Evolutionary conservation across 2,329 filamentous ascomycete species (phyloP), one percentile per base, ranked within the genome.

Genomic region (Scedosporium boydii): DNA sequence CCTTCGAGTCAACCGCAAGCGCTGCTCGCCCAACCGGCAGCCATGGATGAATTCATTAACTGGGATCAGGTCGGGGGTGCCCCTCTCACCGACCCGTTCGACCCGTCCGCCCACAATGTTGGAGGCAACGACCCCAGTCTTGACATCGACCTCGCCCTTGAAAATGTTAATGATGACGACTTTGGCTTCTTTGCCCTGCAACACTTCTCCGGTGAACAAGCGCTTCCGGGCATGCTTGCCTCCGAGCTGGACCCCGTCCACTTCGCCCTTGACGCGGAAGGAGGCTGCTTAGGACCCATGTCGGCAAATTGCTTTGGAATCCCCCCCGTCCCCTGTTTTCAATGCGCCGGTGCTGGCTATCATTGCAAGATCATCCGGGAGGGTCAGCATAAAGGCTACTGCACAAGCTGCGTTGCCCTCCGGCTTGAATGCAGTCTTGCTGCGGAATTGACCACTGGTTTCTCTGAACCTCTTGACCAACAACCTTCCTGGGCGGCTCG

Each of bases 21-120:
- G 56, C 56, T n/a, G 16, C 42, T 48, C 56, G 34, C 16, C 46
- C 56, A 59, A 46, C 63, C 63, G 29, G 21, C 42, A 18, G 48
- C 51, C 23, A 76, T 82, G 77, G 84, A 87, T 62, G 81, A 87
- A 65, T 85, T 88, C 70, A 82, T 89, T 71, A 78, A 86, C 70
- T 87, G 84, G 82, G 82, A 85, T 67, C 73, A 79, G 63, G 76
- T 78, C 59, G 79, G 74, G 56, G 74, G 76, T 51, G 70, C 72
- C 48, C 68, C 73, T 63, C 73, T 70, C 61, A 67, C 70, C 64
- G 67, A 69, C 65, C 69, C 72, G 64, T 67, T 71, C 62, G 69
- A 73, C 64, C 66, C 74, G 38, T 65, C 71, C 41, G 66, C 70
- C 58, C 70, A 74, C 46, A 72, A 77, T 66, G 72, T 73, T 65